Conservation (phyloP, 306 rosid species). For the Trifolium pratense region DNA sequence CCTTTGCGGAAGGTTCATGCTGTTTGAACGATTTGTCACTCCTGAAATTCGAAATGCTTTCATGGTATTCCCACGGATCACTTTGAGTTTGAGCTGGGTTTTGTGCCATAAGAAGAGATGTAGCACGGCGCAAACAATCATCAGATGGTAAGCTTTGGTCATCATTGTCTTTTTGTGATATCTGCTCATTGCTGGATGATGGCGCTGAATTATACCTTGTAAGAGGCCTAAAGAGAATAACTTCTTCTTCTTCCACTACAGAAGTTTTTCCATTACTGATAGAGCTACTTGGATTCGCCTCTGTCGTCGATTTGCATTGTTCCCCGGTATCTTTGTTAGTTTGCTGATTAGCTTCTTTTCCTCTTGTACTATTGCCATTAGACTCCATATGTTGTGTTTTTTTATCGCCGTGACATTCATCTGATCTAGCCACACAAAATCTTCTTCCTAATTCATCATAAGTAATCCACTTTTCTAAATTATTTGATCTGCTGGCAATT, state of each 20-base stretch:
- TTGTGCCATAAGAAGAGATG: slow-evolving; percentile 86
- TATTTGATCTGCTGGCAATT: slow-evolving; percentile 60
- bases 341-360: slow-evolving; percentile 36
- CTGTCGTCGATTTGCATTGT: slow-evolving; percentile 37
- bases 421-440: slow-evolving; percentile 43
- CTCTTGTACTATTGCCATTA: slow-evolving; percentile 35
- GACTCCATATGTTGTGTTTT: slow-evolving; percentile 43
- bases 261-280: slow-evolving; percentile 45
- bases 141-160: slow-evolving; percentile 55
- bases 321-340: slow-evolving; percentile 33
- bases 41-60: slow-evolving; percentile 49
- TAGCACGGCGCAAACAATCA: slow-evolving; percentile 87
- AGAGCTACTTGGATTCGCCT: slow-evolving; percentile 36
- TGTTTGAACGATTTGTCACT: slow-evolving; percentile 49
- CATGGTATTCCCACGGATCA: slow-evolving; percentile 56
- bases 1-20: slow-evolving; percentile 54
- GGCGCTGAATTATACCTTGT: slow-evolving; percentile 85
- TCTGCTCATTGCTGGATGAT: slow-evolving; percentile 40
- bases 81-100: slow-evolving; percentile 54
- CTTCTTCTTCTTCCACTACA: slow-evolving; percentile 81
- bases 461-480: slow-evolving; percentile 59
- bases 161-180: slow-evolving; percentile 54
- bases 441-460: slow-evolving; percentile 47
- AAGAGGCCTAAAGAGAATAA: slow-evolving; percentile 92
- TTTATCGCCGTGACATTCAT: slow-evolving; percentile 49